These are phyloP conservation scores for Ceratonia siliqua DNA, from an alignment of 306 rosid species.

Conservation along the genomic window DNA sequence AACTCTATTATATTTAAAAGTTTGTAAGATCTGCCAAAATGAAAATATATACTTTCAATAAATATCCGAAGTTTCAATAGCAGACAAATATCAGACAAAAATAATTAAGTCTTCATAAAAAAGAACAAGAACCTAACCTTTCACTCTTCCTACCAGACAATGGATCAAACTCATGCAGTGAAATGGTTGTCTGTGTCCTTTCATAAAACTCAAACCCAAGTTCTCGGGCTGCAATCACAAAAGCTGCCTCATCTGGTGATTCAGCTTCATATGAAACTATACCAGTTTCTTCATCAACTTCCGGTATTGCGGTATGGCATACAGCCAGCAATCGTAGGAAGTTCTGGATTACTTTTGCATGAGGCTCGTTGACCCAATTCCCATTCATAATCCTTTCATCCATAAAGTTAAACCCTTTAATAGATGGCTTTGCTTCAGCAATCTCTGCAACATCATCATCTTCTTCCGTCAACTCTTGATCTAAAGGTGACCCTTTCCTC, in stretches of 20 bases:
- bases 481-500: slow-evolving; percentile 51
- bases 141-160: slow-evolving; percentile 39
- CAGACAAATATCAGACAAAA: background rate
- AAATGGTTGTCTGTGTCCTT: slow-evolving; percentile 69
- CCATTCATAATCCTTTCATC: slow-evolving; percentile 91
- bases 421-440: slow-evolving; percentile 42
- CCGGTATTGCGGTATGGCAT: slow-evolving; percentile 96
- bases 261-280: slow-evolving; percentile 90
- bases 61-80: slow-evolving; percentile 3
- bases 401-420: slow-evolving; percentile 84
- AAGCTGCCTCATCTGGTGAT: slow-evolving; percentile 99
- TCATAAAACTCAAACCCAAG: slow-evolving; percentile 90
- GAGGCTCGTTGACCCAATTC: slow-evolving; percentile 74
- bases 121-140: slow-evolving; percentile 56
- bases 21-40: slow-evolving; percentile 66
- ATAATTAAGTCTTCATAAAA: slow-evolving; percentile 3
- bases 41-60: slow-evolving; percentile 31
- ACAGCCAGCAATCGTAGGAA: slow-evolving; percentile 71
- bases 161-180: slow-evolving; percentile 66
- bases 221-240: slow-evolving; percentile 95
- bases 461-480: slow-evolving; percentile 34
- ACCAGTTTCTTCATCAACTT: slow-evolving; percentile 80
- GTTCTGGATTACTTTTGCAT: slow-evolving; percentile 64
- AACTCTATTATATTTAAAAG: slow-evolving; percentile 78
- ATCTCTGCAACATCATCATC: slow-evolving; percentile 40